These are phyloP conservation scores for Scheffersomyces stipitis DNA, from an alignment of 805 yeast species.

Conservation along the genomic window DNA sequence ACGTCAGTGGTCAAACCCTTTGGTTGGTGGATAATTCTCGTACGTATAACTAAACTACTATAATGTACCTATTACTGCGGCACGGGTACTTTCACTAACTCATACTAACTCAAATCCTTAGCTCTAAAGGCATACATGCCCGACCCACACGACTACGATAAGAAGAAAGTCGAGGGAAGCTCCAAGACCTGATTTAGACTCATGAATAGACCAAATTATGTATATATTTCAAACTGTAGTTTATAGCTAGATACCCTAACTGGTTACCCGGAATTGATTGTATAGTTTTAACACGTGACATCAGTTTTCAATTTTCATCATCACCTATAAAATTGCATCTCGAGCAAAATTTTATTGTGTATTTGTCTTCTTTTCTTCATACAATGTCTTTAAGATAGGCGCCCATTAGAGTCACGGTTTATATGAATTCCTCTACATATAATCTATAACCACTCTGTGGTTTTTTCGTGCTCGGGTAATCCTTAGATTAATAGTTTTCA, in stretches of 20 bases:
- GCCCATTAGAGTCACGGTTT: slow-evolving; percentile 80
- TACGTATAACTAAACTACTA: slow-evolving; percentile 13
- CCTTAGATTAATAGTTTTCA: slow-evolving; percentile 68
- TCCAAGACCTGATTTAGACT: too few relatives aligned
- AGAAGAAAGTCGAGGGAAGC: slow-evolving; percentile 17
- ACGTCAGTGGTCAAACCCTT: slow-evolving; percentile 52
- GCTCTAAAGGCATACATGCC: slow-evolving; percentile 54
- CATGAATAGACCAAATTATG: background rate
- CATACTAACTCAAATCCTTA: slow-evolving; percentile 15
- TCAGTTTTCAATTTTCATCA: too few relatives aligned
- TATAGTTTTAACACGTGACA: too few relatives aligned
- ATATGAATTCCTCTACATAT: slow-evolving; percentile 49
- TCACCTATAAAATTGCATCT: slow-evolving; percentile 5
- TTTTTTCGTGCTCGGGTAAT: slow-evolving; percentile 90
- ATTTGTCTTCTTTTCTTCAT: slow-evolving; percentile 27
- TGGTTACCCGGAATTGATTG: too few relatives aligned
- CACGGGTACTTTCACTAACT: background rate
- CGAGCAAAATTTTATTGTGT: slow-evolving; percentile 1
- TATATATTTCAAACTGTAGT: too few relatives aligned
- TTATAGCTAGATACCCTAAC: too few relatives aligned
- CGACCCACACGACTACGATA: slow-evolving; percentile 60
- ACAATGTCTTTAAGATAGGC: slow-evolving; percentile 59
- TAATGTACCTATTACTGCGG: too few relatives aligned
- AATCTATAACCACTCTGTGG: slow-evolving; percentile 44
- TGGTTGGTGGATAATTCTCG: slow-evolving; percentile 59